A percentile compares a stretch with the other conserved stretches of the same genome.
phyloP scores from a whole-genome alignment of 2,329 filamentous ascomycete genomes.

The Aspergillus pseudotamarii region DNA sequence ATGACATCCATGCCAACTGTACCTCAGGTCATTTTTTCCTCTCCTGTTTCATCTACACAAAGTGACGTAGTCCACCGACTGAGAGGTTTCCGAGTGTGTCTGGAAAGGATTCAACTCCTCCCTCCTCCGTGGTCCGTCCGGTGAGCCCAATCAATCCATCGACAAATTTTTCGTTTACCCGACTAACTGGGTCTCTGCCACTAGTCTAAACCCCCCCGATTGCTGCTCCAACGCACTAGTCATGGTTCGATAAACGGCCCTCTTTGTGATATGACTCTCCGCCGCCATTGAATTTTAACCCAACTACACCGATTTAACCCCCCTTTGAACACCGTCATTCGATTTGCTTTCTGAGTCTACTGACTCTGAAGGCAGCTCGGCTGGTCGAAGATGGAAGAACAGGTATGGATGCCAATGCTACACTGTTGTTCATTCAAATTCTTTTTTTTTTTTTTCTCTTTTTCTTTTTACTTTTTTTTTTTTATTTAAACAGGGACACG shows the following conservation, averaged over 20 bases:
- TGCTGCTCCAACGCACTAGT: slow-evolving; percentile 6
- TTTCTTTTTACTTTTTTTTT: neutral
- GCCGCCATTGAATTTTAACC: slow-evolving; percentile 24
- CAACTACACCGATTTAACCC: slow-evolving; percentile 19
- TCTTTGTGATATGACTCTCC: slow-evolving; percentile 29
- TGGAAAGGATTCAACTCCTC: neutral
- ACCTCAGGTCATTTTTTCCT: neutral
- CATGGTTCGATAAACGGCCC: slow-evolving; percentile 13
- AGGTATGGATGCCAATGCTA: slow-evolving; percentile 34
- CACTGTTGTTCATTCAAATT: neutral
- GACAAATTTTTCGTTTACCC: slow-evolving; percentile 15
- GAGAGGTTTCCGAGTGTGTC: neutral
- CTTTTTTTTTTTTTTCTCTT: slow-evolving; percentile 9
- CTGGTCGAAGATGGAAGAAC: slow-evolving; percentile 50
- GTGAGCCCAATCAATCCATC: slow-evolving; percentile 8
- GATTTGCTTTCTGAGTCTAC: slow-evolving; percentile 27
- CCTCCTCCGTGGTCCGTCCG: neutral
- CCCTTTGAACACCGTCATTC: slow-evolving; percentile 16
- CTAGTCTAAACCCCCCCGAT: slow-evolving; percentile 1
- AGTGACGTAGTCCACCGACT: neutral
- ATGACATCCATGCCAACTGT: slow-evolving; percentile 18
- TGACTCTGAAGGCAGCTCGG: slow-evolving; percentile 37
- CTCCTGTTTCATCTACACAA: neutral
- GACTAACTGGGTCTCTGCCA: slow-evolving; percentile 17
- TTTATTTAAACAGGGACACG: slow-evolving; percentile 4